Evolutionary conservation across 2,329 filamentous ascomycete species (phyloP).

Genomic region (Cladosporium sp.): DNA sequence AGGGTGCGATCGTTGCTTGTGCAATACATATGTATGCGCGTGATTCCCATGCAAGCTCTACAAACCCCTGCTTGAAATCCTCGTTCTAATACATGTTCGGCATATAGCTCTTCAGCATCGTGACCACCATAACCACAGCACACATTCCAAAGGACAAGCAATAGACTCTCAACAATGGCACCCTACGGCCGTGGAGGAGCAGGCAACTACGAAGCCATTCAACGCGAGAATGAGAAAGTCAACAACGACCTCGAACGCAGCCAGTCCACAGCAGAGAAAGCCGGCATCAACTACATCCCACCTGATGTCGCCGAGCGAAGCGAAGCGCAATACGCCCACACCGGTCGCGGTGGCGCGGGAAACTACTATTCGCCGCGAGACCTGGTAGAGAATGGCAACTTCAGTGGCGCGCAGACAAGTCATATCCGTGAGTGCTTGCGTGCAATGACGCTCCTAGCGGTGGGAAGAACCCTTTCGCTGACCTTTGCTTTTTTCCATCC

Average conservation of each 20-base stretch:
- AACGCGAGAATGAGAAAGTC: slow-evolving; percentile 32
- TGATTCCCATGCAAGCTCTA: background rate
- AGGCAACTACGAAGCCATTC: slow-evolving; percentile 43
- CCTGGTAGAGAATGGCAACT: slow-evolving; percentile 42
- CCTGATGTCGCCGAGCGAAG: slow-evolving; percentile 22
- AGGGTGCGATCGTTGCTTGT: background rate
- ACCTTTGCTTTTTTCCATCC: background rate
- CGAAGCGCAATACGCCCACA: slow-evolving; percentile 43
- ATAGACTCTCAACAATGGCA: background rate
- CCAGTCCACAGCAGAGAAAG: slow-evolving; percentile 26
- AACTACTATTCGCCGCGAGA: slow-evolving; percentile 49
- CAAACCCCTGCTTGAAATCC: background rate
- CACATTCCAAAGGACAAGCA: background rate
- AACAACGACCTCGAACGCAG: slow-evolving; percentile 44
- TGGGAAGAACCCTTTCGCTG: background rate
- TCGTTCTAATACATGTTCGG: background rate
- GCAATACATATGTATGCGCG: background rate
- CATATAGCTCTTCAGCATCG: background rate
- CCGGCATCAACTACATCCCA: slow-evolving; percentile 19
- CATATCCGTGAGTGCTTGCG: slow-evolving; percentile 21
- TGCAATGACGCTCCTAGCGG: no score
- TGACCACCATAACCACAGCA: background rate
- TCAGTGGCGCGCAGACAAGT: slow-evolving; percentile 29
- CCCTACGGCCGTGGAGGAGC: slow-evolving; percentile 45
- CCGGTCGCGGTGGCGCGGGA: slow-evolving; percentile 48